Evolutionary conservation across 177 flowering plant species (phyloP).

Genomic region (Telopea speciosissima): DNA sequence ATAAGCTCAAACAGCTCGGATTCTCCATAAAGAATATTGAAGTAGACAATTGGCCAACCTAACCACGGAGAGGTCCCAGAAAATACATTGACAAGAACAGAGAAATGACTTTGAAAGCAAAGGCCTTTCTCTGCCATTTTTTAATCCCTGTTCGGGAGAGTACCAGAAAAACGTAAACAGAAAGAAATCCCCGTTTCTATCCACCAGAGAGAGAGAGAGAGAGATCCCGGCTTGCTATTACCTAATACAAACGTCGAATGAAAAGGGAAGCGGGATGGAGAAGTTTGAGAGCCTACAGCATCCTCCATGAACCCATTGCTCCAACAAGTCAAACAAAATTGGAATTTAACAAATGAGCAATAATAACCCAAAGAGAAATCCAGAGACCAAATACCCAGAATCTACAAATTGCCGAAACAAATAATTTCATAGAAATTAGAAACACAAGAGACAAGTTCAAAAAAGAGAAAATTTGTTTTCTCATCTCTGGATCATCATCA

Average conservation of each 20-base stretch:
- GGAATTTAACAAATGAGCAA: neutral
- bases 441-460: neutral
- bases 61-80: too few species aligned
- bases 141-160: too few species aligned
- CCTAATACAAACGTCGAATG: neutral
- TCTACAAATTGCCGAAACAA: neutral
- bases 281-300: neutral
- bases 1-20: too few species aligned
- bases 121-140: too few species aligned
- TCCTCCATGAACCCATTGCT: neutral
- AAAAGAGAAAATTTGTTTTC: neutral
- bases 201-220: too few species aligned
- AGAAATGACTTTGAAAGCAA: too few species aligned
- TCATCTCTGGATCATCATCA: constrained; percentile 3
- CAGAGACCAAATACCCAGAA: neutral
- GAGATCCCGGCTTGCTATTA: neutral
- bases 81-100: too few species aligned
- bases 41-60: too few species aligned
- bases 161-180: constrained; percentile 3
- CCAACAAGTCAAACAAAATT: constrained; percentile 9
- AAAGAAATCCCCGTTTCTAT: constrained; percentile 1
- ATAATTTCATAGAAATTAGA: neutral
- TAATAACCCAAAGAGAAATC: neutral
- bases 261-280: neutral
- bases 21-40: too few species aligned